Conservation (phyloP, 129 eudicot species). For the Solidago caesia region DNA sequence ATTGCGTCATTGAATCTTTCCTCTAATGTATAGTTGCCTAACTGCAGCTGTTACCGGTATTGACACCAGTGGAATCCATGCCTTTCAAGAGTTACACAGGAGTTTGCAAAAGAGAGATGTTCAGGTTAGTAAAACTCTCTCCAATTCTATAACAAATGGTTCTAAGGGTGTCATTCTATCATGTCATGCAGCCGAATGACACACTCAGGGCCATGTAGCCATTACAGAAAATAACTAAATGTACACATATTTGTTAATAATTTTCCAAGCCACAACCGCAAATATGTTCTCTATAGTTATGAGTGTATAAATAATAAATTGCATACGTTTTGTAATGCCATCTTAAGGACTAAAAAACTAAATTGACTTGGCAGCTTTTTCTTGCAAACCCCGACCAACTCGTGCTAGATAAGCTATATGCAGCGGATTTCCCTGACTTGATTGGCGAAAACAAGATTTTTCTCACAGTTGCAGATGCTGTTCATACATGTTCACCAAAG, state of each 20-base stretch:
- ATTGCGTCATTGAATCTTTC: not conserved
- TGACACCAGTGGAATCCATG: slow-evolving; percentile 74
- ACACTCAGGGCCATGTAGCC: too few species aligned
- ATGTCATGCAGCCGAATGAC: too few species aligned
- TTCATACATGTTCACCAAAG: slow-evolving; percentile 65
- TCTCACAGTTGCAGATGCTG: slow-evolving; percentile 80
- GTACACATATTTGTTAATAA: too few species aligned
- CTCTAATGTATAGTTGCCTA: slow-evolving; percentile 5
- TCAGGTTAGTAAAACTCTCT: slow-evolving; percentile 38
- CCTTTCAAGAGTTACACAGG: slow-evolving; percentile 60
- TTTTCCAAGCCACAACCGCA: too few species aligned
- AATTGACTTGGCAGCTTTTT: slow-evolving; percentile 49
- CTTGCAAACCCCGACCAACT: slow-evolving; percentile 75
- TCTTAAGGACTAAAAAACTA: not conserved
- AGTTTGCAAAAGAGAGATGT: slow-evolving; percentile 59
- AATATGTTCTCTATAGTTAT: too few species aligned
- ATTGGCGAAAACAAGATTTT: slow-evolving; percentile 79
- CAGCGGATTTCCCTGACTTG: slow-evolving; percentile 39
- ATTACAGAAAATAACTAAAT: too few species aligned
- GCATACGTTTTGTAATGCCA: not conserved
- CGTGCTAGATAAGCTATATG: slow-evolving; percentile 73
- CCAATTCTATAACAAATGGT: not conserved
- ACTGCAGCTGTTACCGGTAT: slow-evolving; percentile 68
- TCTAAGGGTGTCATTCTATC: too few species aligned
- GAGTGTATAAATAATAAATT: too few species aligned